Evolutionary conservation across 2,329 filamentous ascomycete genomes (phyloP), one percentile per base, ranked within the genome.

Genomic region (Calonectria hawksworthii): DNA sequence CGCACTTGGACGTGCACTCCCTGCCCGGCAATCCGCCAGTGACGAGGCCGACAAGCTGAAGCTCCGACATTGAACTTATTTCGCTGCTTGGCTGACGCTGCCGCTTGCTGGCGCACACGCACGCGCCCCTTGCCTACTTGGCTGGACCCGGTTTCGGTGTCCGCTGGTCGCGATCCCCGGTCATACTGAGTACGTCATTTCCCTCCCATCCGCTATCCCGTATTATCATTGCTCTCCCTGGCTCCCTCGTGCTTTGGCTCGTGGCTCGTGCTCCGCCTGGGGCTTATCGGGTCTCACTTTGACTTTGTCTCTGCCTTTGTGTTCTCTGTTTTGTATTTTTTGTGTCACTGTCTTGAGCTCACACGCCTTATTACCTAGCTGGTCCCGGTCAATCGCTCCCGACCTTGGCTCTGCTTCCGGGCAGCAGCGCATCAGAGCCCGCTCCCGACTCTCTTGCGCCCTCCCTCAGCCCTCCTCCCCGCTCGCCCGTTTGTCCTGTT

Each of bases 281-380:
- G 28, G 44, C 65, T 54, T 68, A 36, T 63, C 32, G 28, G 52
- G 54, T 70, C 54, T 70, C 54, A 70, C 68, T 63, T 51, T 63
- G 61, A 47, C 52, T 50, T 67, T 51, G 36, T 61, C 68, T 63
- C 34, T 63, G 38, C 38, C 52, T 50, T 67, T 51, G 28, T 51
- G 28, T 71, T 66, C 47, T 59, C n/a, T 56, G 47, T 66, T 36
- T 52, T 67, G 51, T 26, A 59, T 30, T 65, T 65, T 65, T 36
- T 34, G 32, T 70, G 71, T 61, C 56, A 28, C 32, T 61, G 56
- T 69, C 66, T 69, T 26, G 38, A 51, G 51, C 71, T 73, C 71
- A 73, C 71, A 51, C 59, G 50, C n/a, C n/a, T 66, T 73, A 52
- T 73, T 73, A 73, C 59, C 50, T 28, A 73, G 66, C 50, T 66